Evolutionary conservation across 345 rosid species (phyloP).

Genomic region (Cardamine chenopodiifolia): DNA sequence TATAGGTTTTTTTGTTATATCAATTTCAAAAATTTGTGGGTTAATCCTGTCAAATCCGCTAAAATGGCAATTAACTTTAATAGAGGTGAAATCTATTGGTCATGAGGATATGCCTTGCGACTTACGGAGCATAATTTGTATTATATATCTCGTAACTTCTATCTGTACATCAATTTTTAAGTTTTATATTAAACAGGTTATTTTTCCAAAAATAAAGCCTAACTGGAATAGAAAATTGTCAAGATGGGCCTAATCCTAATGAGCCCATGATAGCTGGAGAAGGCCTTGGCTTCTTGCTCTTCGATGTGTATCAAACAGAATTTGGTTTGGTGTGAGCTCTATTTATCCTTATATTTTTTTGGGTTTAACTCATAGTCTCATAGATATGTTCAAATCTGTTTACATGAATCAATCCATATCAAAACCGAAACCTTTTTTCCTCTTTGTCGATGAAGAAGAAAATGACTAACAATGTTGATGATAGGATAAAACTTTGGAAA

Average conservation of each 20-base stretch:
- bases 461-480: not conserved
- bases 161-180: not conserved
- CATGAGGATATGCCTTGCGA: slow-evolving; percentile 8
- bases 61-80: slow-evolving; percentile 1
- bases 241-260: not conserved
- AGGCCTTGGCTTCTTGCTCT: too few relatives aligned
- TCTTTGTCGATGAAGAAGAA: not conserved
- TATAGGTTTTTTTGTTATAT: too few relatives aligned
- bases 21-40: too few relatives aligned
- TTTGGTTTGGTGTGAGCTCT: too few relatives aligned
- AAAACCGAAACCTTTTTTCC: not conserved
- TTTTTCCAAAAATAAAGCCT: not conserved
- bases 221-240: not conserved
- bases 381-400: not conserved
- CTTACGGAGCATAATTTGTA: not conserved
- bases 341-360: too few relatives aligned
- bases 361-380: too few relatives aligned
- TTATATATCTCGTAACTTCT: not conserved
- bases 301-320: too few relatives aligned
- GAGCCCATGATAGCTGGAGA: too few relatives aligned
- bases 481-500: not conserved
- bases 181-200: not conserved
- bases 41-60: too few relatives aligned
- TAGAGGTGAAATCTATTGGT: slow-evolving; percentile 10
- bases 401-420: not conserved